These are phyloP conservation scores for Neopestalotiopsis clavispora DNA, from an alignment of 2,329 filamentous ascomycete species.

Conservation along the genomic window DNA sequence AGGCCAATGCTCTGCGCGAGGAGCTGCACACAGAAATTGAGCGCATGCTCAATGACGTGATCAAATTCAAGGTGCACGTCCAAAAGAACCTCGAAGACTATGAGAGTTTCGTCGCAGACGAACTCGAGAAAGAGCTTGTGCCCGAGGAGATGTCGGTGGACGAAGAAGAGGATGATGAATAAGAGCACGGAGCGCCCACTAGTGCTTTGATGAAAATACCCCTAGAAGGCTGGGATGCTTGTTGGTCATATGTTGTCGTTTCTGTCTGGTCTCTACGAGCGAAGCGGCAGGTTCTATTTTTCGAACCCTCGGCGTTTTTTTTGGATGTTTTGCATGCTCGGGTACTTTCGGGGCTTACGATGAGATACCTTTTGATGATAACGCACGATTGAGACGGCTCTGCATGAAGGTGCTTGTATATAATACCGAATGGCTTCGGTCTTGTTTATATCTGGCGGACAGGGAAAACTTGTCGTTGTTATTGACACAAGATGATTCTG, in stretches of 20 bases:
- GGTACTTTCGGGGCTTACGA: slow-evolving; percentile 5
- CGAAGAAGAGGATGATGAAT: slow-evolving; percentile 13
- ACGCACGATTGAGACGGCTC: background rate
- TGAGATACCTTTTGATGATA: slow-evolving; percentile 11
- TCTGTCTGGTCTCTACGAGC: background rate
- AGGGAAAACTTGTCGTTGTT: background rate
- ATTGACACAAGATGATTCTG: no score
- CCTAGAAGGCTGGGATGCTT: background rate
- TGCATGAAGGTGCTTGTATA: background rate
- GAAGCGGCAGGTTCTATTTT: background rate
- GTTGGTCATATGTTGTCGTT: background rate
- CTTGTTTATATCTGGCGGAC: background rate
- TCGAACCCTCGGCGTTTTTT: background rate
- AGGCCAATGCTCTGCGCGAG: slow-evolving; percentile 84
- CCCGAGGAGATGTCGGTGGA: slow-evolving; percentile 54
- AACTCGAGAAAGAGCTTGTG: slow-evolving; percentile 86
- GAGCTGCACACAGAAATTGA: slow-evolving; percentile 98
- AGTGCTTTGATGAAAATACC: background rate
- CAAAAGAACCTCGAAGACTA: slow-evolving; percentile 93
- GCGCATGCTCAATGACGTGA: slow-evolving; percentile 93
- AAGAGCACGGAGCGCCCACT: background rate
- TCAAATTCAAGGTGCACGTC: slow-evolving; percentile 97
- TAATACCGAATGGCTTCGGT: background rate
- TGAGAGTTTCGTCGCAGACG: slow-evolving; percentile 89
- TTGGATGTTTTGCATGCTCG: background rate